phyloP scores from a whole-genome alignment of 345 rosid genomes.

The Kandelia obovata region DNA sequence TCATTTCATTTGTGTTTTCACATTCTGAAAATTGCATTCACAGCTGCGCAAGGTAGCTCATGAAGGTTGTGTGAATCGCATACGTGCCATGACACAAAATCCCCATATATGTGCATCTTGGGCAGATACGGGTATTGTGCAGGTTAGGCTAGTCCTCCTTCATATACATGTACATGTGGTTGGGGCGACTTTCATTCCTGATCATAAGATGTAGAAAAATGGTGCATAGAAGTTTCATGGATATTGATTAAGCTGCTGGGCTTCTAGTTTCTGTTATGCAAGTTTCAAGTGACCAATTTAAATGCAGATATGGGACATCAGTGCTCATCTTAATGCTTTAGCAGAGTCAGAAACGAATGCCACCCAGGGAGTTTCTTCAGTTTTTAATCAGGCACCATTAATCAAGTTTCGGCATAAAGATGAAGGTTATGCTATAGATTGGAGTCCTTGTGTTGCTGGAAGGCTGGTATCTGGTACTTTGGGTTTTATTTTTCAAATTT shows the following conservation, averaged over 20 bases:
- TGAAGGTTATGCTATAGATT: conserved; percentile 89
- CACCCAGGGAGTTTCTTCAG: conserved; percentile 49
- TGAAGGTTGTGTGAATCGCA: conserved; percentile 81
- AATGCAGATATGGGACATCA: conserved; percentile 81
- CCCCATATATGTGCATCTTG: conserved; percentile 93
- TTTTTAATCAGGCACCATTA: conserved; percentile 73
- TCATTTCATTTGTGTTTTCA: conserved; percentile 8
- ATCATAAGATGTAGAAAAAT: neutral
- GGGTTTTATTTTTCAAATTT: neutral
- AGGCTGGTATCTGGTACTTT: conserved; percentile 74
- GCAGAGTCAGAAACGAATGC: conserved; percentile 61
- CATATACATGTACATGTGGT: no score
- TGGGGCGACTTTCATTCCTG: neutral
- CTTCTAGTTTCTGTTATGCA: neutral
- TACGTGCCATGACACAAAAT: conserved; percentile 81
- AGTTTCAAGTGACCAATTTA: neutral
- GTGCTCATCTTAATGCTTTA: conserved; percentile 74
- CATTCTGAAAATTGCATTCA: conserved; percentile 9
- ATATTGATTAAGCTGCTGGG: neutral
- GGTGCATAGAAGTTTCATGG: neutral
- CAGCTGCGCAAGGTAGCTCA: conserved; percentile 80
- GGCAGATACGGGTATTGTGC: conserved; percentile 88
- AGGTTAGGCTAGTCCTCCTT: conserved; percentile 41
- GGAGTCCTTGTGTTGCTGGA: conserved; percentile 83
- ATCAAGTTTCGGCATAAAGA: conserved; percentile 81